Conservation (phyloP, 202 grass and related monocot species). For the Zizania palustris region DNA sequence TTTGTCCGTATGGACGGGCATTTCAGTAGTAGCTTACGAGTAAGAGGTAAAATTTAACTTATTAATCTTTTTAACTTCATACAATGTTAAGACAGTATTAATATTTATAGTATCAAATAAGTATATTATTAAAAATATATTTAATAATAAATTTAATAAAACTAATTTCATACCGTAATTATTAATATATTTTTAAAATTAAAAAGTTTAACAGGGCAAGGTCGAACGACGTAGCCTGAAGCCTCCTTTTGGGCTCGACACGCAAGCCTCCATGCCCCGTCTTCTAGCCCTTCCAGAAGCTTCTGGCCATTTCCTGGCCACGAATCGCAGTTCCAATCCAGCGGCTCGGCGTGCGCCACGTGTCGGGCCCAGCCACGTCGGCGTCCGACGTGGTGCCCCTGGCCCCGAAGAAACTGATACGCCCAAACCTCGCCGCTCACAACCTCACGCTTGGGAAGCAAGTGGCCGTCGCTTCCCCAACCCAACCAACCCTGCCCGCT, state of each 20-base stretch:
- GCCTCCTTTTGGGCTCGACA: slow-evolving; percentile 24
- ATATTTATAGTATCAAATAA: no score
- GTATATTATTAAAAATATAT: no score
- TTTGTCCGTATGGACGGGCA: no score
- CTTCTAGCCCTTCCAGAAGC: slow-evolving; percentile 67
- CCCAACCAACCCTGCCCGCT: slow-evolving; percentile 26
- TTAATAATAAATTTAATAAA: no score
- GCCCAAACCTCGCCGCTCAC: slow-evolving; percentile 44
- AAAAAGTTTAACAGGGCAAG: no score
- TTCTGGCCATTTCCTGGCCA: slow-evolving; percentile 71
- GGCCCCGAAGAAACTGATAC: slow-evolving; percentile 70
- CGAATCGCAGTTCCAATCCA: slow-evolving; percentile 52
- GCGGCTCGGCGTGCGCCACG: slow-evolving; percentile 51
- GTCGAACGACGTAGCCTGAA: slow-evolving; percentile 48
- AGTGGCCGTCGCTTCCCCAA: slow-evolving; percentile 22
- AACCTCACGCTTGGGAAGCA: slow-evolving; percentile 32
- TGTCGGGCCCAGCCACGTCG: slow-evolving; percentile 30
- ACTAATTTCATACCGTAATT: no score
- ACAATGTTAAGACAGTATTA: no score
- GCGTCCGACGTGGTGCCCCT: slow-evolving; percentile 67
- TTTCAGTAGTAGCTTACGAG: no score
- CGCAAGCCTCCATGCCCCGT: slow-evolving; percentile 18
- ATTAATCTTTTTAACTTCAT: no score
- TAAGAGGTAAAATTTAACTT: no score
- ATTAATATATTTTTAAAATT: no score